Percentiles rank a stretch among this genome's conserved stretches.
These are phyloP conservation scores for Salvia rosmarinus DNA, from an alignment of 257 asterid genomes.

Conservation along the genomic window DNA sequence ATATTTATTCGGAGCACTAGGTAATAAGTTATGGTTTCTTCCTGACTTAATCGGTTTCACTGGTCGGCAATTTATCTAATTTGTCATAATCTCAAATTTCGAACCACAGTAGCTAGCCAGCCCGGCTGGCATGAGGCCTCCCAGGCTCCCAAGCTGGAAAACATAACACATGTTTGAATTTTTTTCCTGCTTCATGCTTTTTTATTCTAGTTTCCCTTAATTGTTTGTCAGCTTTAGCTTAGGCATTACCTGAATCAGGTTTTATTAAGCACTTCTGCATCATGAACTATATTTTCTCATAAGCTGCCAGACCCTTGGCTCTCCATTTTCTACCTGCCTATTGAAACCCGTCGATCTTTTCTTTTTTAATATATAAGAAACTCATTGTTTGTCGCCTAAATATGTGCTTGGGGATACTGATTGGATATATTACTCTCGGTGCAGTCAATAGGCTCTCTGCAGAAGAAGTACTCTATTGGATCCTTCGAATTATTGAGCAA, in stretches of 20 bases:
- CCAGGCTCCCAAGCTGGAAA: not conserved
- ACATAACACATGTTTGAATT: not conserved
- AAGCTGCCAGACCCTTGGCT: no score
- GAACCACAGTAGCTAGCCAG: not conserved
- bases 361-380: not conserved
- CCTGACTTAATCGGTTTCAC: not conserved
- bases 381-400: slow-evolving; percentile 6
- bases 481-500: slow-evolving; percentile 91
- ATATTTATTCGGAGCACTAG: not conserved
- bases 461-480: slow-evolving; percentile 92
- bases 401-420: slow-evolving; percentile 27
- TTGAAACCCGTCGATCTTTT: not conserved
- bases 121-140: not conserved
- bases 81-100: not conserved
- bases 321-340: not conserved
- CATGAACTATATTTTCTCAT: slow-evolving; percentile 1
- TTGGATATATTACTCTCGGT: slow-evolving; percentile 30
- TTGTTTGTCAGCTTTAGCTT: not conserved
- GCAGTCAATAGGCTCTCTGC: slow-evolving; percentile 99
- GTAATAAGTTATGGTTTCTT: not conserved
- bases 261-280: slow-evolving; percentile 11
- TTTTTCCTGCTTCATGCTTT: slow-evolving; percentile 25
- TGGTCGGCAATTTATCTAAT: not conserved
- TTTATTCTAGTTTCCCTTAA: not conserved
- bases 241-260: slow-evolving; percentile 1